These are phyloP conservation scores for Syzygium jambos DNA, from an alignment of 345 rosid genomes.

Conservation along the genomic window DNA sequence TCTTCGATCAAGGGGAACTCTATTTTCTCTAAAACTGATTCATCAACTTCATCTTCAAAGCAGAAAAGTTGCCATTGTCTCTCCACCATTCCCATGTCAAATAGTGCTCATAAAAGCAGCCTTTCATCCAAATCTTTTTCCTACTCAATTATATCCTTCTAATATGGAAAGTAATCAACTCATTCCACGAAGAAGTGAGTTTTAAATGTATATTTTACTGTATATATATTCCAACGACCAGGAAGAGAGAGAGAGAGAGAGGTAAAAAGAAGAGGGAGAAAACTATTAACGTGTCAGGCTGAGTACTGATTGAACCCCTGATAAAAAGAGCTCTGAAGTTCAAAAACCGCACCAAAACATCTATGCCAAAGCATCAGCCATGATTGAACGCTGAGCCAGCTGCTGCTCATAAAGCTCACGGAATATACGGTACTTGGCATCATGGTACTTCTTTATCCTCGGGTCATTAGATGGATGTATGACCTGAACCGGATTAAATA, in stretches of 20 bases:
- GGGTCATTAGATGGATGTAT: conserved; percentile 70
- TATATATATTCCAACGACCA: not conserved
- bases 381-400: conserved; percentile 57
- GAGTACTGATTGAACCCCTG: not conserved
- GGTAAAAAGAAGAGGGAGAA: not conserved
- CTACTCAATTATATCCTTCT: not conserved
- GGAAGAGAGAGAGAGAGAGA: not conserved
- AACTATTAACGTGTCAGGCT: not conserved
- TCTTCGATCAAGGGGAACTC: not conserved
- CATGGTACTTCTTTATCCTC: conserved; percentile 81
- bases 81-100: not conserved
- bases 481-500: conserved; percentile 27
- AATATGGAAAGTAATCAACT: not conserved
- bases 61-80: not conserved
- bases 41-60: not conserved
- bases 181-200: not conserved
- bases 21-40: not conserved
- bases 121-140: not conserved
- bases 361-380: conserved; percentile 63
- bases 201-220: not conserved
- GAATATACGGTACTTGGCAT: conserved; percentile 77
- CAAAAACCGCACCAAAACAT: not conserved
- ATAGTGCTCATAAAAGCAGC: not conserved
- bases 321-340: not conserved
- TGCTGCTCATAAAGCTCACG: conserved; percentile 70